Evolutionary conservation across 352 stramenopile species (phyloP).

Genomic region (Halophytophthora polymorphica): DNA sequence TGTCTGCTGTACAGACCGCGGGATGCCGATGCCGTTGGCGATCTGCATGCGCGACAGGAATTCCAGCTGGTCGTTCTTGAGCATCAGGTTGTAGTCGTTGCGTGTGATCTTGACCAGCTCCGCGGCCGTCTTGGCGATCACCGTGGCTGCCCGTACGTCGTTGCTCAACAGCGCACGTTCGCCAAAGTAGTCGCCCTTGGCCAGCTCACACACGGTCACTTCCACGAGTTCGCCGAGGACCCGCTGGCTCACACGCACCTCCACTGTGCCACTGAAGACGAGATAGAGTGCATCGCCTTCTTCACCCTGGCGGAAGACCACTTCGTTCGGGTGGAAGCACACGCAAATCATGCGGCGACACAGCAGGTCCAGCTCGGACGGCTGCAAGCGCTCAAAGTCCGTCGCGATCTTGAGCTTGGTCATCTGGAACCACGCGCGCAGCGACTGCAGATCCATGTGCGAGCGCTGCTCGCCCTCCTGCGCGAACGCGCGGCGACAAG

Average conservation of each 20-base stretch:
- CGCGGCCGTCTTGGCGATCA: constrained; percentile 44
- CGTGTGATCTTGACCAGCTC: constrained; percentile 69
- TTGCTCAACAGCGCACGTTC: constrained; percentile 64
- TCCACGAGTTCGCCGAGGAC: constrained; percentile 62
- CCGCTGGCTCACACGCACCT: constrained; percentile 58
- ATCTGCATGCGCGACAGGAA: constrained; percentile 68
- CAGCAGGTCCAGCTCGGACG: constrained; percentile 54
- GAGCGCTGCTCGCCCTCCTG: constrained; percentile 53
- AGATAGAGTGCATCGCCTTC: constrained; percentile 75
- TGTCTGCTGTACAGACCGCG: constrained; percentile 19
- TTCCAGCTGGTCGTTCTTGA: constrained; percentile 66
- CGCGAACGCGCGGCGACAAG: constrained; percentile 53
- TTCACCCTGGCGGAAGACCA: constrained; percentile 67
- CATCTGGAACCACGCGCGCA: constrained; percentile 73
- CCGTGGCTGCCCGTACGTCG: constrained; percentile 55
- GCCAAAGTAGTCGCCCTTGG: constrained; percentile 71
- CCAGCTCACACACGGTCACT: constrained; percentile 62
- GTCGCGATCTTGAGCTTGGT: constrained; percentile 76
- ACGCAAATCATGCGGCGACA: constrained; percentile 58
- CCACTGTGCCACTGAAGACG: constrained; percentile 56
- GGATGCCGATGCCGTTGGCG: constrained; percentile 28
- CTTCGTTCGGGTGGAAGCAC: constrained; percentile 44
- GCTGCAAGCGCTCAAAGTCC: constrained; percentile 60
- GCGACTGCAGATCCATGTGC: constrained; percentile 49
- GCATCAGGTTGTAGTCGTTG: constrained; percentile 71